A percentile compares a stretch with the other conserved stretches of the same genome.
Conservation (phyloP, 129 eudicot genomes). For the Erigeron canadensis region DNA sequence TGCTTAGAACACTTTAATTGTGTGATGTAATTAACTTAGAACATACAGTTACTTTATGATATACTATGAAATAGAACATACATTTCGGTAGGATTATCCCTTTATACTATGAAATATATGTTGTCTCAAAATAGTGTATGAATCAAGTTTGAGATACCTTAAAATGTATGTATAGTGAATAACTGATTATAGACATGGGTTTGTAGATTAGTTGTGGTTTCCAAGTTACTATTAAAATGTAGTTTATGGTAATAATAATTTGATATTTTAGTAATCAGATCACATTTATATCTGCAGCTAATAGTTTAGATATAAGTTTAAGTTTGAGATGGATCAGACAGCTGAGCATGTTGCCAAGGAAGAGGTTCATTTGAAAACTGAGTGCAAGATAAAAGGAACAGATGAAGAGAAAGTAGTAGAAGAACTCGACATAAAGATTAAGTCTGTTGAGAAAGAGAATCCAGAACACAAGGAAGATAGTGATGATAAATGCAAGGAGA, state of each 20-base stretch:
- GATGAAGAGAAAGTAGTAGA: slow-evolving; percentile 39
- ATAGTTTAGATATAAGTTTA: slow-evolving; percentile 19
- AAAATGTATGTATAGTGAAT: neutral
- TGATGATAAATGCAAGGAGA: slow-evolving; percentile 33
- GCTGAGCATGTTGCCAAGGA: slow-evolving; percentile 41
- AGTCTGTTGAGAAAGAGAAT: slow-evolving; percentile 50
- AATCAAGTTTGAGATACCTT: slow-evolving; percentile 1
- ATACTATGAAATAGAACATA: too few relatives aligned
- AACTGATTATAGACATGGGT: neutral
- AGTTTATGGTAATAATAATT: neutral
- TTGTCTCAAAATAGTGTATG: neutral
- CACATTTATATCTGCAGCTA: slow-evolving; percentile 20
- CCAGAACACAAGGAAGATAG: slow-evolving; percentile 41
- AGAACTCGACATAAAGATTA: slow-evolving; percentile 44
- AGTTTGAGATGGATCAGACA: slow-evolving; percentile 46
- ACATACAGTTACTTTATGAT: neutral
- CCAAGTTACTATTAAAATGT: slow-evolving; percentile 4
- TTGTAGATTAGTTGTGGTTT: slow-evolving; percentile 1
- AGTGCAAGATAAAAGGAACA: slow-evolving; percentile 41
- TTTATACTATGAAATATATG: slow-evolving; percentile 5
- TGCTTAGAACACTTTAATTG: too few relatives aligned
- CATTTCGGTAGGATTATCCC: neutral
- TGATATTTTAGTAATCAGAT: slow-evolving; percentile 12
- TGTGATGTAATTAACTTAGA: too few relatives aligned
- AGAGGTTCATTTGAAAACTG: slow-evolving; percentile 45